Conservation (phyloP, 768 basidiomycete genomes). For the Tephrocybe sp. region DNA sequence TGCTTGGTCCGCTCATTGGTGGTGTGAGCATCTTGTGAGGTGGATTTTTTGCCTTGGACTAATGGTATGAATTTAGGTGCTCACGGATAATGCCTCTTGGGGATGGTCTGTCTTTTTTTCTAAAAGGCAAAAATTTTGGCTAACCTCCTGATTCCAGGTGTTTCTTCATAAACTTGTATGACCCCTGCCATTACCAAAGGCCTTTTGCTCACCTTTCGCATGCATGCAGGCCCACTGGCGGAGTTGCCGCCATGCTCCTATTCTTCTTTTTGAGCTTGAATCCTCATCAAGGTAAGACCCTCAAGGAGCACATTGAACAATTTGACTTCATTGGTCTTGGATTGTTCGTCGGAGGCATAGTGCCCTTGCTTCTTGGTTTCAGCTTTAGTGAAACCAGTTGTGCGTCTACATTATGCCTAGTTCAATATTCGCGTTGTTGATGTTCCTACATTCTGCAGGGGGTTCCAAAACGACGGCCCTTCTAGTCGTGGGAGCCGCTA, state of each 20-base stretch:
- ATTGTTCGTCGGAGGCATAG: constrained; percentile 61
- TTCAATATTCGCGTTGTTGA: not conserved
- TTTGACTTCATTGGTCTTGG: constrained; percentile 74
- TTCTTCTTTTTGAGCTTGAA: constrained; percentile 82
- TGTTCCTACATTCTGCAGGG: constrained; percentile 40
- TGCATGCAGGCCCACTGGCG: constrained; percentile 64
- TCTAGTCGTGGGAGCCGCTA: constrained; percentile 54
- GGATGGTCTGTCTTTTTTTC: constrained; percentile 52
- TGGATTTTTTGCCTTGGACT: not conserved
- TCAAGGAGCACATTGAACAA: constrained; percentile 55
- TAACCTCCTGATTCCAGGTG: too few species aligned
- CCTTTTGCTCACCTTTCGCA: not conserved
- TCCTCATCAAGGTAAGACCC: constrained; percentile 59
- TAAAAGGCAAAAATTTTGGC: too few species aligned
- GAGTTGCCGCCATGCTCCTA: constrained; percentile 56
- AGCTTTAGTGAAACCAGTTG: constrained; percentile 68
- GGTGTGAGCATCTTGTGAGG: constrained; percentile 51
- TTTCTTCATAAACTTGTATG: constrained; percentile 76
- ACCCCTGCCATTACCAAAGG: not conserved
- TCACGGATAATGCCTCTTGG: constrained; percentile 78
- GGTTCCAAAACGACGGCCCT: constrained; percentile 60
- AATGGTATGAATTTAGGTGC: constrained; percentile 40
- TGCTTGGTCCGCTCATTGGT: constrained; percentile 78
- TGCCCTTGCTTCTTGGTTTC: constrained; percentile 71
- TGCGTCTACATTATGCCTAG: too few species aligned